Conservation (phyloP, 2,329 filamentous ascomycete genomes). For the Iodosphaeria phyllophila region DNA sequence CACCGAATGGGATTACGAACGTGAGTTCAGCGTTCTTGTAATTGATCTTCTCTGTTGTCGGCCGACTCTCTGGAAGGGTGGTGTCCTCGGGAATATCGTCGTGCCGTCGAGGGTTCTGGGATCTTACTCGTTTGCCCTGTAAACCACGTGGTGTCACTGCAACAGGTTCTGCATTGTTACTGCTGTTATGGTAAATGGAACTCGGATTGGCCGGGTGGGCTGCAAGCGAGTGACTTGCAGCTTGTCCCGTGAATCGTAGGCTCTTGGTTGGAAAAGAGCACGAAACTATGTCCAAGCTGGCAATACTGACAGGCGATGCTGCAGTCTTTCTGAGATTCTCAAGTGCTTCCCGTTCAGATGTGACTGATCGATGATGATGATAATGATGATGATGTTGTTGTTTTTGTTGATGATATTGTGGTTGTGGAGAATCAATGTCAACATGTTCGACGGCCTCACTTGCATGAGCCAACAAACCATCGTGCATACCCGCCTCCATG, state of each 20-base stretch:
- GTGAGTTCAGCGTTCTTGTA: constrained; percentile 37
- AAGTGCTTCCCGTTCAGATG: no score
- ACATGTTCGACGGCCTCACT: no score
- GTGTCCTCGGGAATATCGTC: constrained; percentile 78
- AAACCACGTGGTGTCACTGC: constrained; percentile 39
- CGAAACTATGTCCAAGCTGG: constrained; percentile 41
- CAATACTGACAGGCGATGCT: constrained; percentile 35
- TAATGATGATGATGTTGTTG: no score
- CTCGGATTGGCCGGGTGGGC: constrained; percentile 38
- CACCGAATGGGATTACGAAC: constrained; percentile 49
- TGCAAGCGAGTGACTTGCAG: constrained; percentile 22
- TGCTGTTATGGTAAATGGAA: constrained; percentile 24
- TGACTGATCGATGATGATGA: no score
- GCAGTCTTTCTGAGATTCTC: constrained; percentile 14
- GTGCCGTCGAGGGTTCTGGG: constrained; percentile 50
- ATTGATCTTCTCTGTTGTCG: constrained; percentile 24
- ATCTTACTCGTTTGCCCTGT: constrained; percentile 38
- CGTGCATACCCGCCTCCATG: no score
- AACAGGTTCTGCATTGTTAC: constrained; percentile 25
- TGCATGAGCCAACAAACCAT: no score
- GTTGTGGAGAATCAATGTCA: no score
- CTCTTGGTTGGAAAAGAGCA: constrained; percentile 42
- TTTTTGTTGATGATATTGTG: no score
- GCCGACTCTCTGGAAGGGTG: no score
- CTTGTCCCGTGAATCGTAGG: constrained; percentile 19